A percentile compares a stretch with the other conserved stretches of the same genome.
Conservation (phyloP, 2,329 filamentous ascomycete species). For the Cordyceps pruinosa region DNA sequence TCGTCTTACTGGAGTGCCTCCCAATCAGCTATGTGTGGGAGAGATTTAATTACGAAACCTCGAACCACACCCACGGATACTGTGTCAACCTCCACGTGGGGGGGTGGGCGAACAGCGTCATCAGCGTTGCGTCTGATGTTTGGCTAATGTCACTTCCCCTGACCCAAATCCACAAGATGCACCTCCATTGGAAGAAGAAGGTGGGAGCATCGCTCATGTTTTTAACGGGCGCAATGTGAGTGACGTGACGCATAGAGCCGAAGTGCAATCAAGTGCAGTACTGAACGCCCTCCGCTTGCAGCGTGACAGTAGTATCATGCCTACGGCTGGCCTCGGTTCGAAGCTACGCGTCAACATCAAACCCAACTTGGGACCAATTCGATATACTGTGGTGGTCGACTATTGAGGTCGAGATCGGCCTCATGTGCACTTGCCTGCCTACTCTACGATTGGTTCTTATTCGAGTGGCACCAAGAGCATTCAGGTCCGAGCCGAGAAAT, state of each 20-base stretch:
- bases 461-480: not conserved
- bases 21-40: conserved; percentile 43
- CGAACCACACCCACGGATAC: conserved; percentile 24
- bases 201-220: conserved; percentile 37
- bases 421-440: conserved; percentile 28
- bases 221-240: conserved; percentile 31
- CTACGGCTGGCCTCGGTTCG: conserved; percentile 24
- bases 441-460: conserved; percentile 22
- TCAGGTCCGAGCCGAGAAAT: not conserved
- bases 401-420: conserved; percentile 26
- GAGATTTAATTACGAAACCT: conserved; percentile 35
- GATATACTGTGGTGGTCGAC: conserved; percentile 24
- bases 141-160: conserved; percentile 41
- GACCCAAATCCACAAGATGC: conserved; percentile 29
- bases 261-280: not conserved
- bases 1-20: conserved; percentile 39
- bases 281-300: conserved; percentile 5
- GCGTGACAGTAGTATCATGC: conserved; percentile 26
- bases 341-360: conserved; percentile 21
- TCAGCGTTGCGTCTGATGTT: conserved; percentile 41
- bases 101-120: conserved; percentile 39
- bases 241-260: too few species aligned
- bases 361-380: conserved; percentile 25
- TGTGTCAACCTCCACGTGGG: conserved; percentile 40
- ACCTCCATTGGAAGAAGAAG: conserved; percentile 37